Evolutionary conservation across 1,284 basidiomycete species (phyloP).

Genomic region (Sanghuangporus sanghuang): DNA sequence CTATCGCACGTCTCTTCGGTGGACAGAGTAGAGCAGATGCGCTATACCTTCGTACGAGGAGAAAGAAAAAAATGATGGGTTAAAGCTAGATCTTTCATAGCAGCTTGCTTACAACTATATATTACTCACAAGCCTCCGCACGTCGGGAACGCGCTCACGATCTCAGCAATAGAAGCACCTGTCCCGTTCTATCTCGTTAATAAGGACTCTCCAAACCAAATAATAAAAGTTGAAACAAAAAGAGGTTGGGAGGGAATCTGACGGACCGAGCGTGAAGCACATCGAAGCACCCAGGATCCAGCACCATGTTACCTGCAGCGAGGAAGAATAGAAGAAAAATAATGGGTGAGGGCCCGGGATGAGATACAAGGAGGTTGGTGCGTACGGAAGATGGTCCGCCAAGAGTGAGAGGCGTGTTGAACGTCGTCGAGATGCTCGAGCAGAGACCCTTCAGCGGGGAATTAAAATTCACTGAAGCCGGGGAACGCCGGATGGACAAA

Average conservation of each 20-base stretch:
- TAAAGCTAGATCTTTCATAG: background rate
- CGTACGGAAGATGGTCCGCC: conserved; percentile 76
- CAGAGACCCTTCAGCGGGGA: conserved; percentile 51
- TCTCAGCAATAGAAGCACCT: conserved; percentile 73
- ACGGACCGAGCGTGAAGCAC: conserved; percentile 64
- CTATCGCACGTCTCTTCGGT: conserved; percentile 57
- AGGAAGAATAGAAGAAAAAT: too few relatives aligned
- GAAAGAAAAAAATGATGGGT: background rate
- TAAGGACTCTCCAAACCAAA: background rate
- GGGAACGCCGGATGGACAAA: background rate
- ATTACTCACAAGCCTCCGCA: conserved; percentile 69
- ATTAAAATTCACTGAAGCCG: background rate
- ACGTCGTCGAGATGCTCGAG: conserved; percentile 76
- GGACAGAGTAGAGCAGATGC: conserved; percentile 76
- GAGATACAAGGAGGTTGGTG: background rate
- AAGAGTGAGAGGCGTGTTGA: conserved; percentile 71
- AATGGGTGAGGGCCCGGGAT: background rate
- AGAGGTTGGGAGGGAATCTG: background rate
- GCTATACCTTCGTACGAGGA: conserved; percentile 45
- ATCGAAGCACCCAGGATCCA: conserved; percentile 75
- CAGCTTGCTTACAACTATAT: background rate
- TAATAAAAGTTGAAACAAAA: too few relatives aligned
- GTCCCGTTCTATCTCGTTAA: background rate
- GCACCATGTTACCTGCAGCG: conserved; percentile 54
- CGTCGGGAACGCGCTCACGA: conserved; percentile 78